Evolutionary conservation across 2,329 filamentous ascomycete species (phyloP), one percentile per base, ranked within the genome.

Genomic region (Monilinia fructigena): DNA sequence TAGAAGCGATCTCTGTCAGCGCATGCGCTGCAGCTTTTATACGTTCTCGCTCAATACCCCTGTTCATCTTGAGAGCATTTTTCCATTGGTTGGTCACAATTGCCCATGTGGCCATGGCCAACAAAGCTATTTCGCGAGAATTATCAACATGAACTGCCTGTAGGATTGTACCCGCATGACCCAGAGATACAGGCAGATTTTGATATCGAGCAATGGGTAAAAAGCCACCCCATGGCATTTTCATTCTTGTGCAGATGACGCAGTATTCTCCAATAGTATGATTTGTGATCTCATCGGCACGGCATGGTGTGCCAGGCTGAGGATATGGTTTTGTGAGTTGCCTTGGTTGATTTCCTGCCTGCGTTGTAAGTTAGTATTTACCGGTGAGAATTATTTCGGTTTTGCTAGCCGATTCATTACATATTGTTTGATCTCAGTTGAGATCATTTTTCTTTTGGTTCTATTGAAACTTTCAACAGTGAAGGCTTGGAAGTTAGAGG

Each of bases 291-390:
- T 60, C 58, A 7, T n/a, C 45, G 6, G 28, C 11, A 4, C 31
- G n/a, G 20, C 58, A 60, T 60, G 28, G 45, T 38, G 58, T 3
- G 14, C 31, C 58, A 12, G 31, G 8, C 1, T 50, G 12, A 3
- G 58, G 58, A 38, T 60, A 60, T 12, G n/a, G 45, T 11, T 35
- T 26, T 1, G 28, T 23, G 28, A 60, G 58, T 23, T 50, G 28
- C 18, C 58, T 18, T 4, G 58, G 58, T 48, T 60, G 58, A 20
- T 60, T 16, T 60, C 58, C 58, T 48, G 58, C 58, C 58, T 60
- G 58, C 4, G 28, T 48, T 38, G 4, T 23, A 4, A 2, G 28
- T 60, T 23, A 60, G 58, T 26, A 23, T 50, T 6, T 50, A 2
- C 7, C 6, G 8, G 12, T 12, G 16, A 48, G 14, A 3, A 38